Evolutionary conservation across 805 yeast species (phyloP), one percentile per base, ranked within the genome.

Genomic region (Cyberlindnera maritima): DNA sequence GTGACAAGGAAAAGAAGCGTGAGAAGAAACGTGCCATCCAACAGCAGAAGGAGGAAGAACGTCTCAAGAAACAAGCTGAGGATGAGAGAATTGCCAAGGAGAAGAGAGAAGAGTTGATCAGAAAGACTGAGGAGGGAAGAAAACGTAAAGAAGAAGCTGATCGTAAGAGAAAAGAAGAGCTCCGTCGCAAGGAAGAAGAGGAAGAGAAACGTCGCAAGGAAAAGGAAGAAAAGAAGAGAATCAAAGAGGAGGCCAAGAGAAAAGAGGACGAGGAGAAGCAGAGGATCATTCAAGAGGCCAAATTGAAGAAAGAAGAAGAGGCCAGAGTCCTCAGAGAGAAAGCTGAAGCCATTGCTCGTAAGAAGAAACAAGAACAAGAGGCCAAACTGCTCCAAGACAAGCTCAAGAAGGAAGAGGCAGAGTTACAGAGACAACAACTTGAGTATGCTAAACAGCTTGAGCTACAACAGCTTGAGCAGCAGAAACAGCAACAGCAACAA

Each of bases 1-100:
- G 58, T 35, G 58, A 60, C 71, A 74, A 76, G 60, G 90, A 85
- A 56, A 83, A 82, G 64, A 80, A 81, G 36, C 81, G 79, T 57
- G 90, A 85, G 58, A 83, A 82, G 72, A 84, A 83, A 59, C 72
- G 81, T 33, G 68, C 75, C 32, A 80, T 75, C 44, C 87, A 83
- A 56, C 65, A 71, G 21, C 73, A 68, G 55, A 79, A 76, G 50
- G 85, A 80, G 55, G 81, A 75, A 43, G 81, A 79, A 47, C 65
- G 75, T 60, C 59, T 71, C 54, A 65, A 66, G 57, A 66, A 71
- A 62, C 68, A 75, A 61, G 68, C 61, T 35, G 68, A 72, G 62
- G 57, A 68, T 63, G 67, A 68, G 67, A 56, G 72, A 64, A 41
- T 65, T 55, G 43, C 66, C 59, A 53, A 55, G 61, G 60, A 64